Evolutionary conservation across 306 rosid species (phyloP), one percentile per base, ranked within the genome.

Genomic region (Vicia sativa): DNA sequence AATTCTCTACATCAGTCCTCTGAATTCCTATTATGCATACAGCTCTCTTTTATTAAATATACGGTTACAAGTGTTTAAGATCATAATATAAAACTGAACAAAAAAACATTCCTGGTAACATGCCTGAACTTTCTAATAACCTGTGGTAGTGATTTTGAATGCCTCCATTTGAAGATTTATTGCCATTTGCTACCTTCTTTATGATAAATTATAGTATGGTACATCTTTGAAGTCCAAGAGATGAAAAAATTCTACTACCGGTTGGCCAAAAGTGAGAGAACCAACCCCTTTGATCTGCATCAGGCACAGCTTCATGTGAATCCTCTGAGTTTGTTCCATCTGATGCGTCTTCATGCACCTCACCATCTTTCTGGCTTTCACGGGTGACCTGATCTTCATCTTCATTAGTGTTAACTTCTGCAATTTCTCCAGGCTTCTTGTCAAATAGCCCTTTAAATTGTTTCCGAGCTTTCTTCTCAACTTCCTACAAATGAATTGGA

Each of bases 371-470:
- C 57, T 64, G 85, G 56, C 41, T 82, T 66, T 83, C 82, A 35
- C 80, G 75, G 14, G 78, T 52, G 41, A 57, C 74, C 70, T 69
- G 75, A 56, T 67, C 84, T 59, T 26, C 73, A 62, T 79, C 81
- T 44, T 77, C 85, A 41, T 77, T 82, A 5, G 67, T 70, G 28
- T 82, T 81, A 48, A 19, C 95, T 37, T 85, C 89, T 1, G 97
- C 64, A 48, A 93, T 93, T 79, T 93, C 92, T 65, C 97, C 96
- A 2, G 99, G 99, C 71, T 85, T 93, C 81, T 88, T 93, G 83
- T 90, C 97, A 41, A 93, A 93, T 39, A 90, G 89, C 63, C 97
- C 96, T 81, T 84, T 90, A 65, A 93, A 90, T 66, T 93, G 96
- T 79, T 79, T 93, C 79, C 90, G 78, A 57, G 80, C 95, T 75